Base-by-base conservation (phyloP, 441 rosid genomes). In the California macrophylla region DNA sequence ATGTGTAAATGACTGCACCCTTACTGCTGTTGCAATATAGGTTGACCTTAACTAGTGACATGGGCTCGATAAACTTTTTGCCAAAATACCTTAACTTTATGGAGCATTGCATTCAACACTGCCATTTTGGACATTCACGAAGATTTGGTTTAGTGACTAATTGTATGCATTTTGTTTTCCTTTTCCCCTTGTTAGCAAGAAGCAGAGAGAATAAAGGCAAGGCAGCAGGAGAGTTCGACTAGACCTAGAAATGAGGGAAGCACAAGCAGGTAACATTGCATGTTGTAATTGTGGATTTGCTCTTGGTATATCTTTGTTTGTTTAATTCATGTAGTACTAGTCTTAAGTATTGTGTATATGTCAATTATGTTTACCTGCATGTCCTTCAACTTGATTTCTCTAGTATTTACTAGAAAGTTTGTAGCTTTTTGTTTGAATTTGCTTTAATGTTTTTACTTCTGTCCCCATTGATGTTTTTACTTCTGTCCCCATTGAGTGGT, bases 151-250 rank as follows among this genome's bases (percentile, higher is more conserved):
- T 29, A 28, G 45, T 45, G 45, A 24, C 70, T 77, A 24, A 65
- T 42, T 58, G 18, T 10, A 38, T 29, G 3, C 21, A 15, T 72
- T 74, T 36, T 56, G 21, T 62, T 81, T 71, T 56, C 28, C 28
- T 62, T 13, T 56, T 64, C 62, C 16, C 70, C 79, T 63, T 67
- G 34, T 70, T 81, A 89, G 98, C 82, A 82, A 82, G 91, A 89
- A 78, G 89, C 75, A 70, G 92, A 87, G 75, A 82, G 76, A 45
- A 67, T 85, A 78, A 89, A 78, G 79, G 79, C 66, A 72, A 83
- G 79, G 75, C 85, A 83, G 75, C 82, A 67, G 71, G 83, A 85
- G 47, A 69, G 76, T 79, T 73, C 80, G 20, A 66, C 54, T 4
- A 76, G 75, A 74, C 83, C 66, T 58, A 81, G 67, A 63, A 26